A percentile compares a stretch with the other conserved stretches of the same genome.
phyloP scores from a whole-genome alignment of 306 rosid species.

The Gillenia trifoliata region DNA sequence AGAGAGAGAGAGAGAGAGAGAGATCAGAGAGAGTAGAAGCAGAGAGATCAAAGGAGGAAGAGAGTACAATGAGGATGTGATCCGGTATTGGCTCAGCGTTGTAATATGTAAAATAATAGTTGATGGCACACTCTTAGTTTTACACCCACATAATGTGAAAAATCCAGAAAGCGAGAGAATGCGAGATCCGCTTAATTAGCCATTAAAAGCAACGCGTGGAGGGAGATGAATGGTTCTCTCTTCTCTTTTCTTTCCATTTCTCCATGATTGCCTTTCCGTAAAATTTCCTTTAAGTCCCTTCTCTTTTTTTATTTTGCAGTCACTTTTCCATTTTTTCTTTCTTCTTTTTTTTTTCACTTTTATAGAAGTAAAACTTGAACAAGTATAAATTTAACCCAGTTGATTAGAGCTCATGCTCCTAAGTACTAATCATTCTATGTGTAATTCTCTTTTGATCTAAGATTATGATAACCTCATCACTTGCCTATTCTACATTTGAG shows the following conservation, averaged over 20 bases:
- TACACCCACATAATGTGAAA: background rate
- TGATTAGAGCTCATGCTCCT: too few relatives aligned
- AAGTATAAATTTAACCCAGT: too few relatives aligned
- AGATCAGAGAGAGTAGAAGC: constrained; percentile 5
- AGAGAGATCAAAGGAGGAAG: background rate
- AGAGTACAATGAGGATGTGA: constrained; percentile 3
- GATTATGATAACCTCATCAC: too few relatives aligned
- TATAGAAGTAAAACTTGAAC: too few relatives aligned
- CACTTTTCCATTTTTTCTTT: background rate
- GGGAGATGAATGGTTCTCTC: background rate
- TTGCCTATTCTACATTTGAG: too few relatives aligned
- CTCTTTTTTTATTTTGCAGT: background rate
- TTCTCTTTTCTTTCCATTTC: background rate
- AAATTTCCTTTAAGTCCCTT: background rate
- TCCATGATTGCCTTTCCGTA: background rate
- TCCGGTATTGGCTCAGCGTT: constrained; percentile 7
- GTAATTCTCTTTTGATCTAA: too few relatives aligned
- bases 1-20: constrained; percentile 19
- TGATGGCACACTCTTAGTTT: background rate
- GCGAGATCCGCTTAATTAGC: constrained; percentile 19
- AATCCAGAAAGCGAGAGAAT: background rate
- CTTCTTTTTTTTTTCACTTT: background rate
- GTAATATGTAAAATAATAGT: background rate
- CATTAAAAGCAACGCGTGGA: background rate
- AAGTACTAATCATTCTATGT: too few relatives aligned